Base-by-base conservation (phyloP, 768 basidiomycete species). In the Hygrophorus pudorinus region DNA sequence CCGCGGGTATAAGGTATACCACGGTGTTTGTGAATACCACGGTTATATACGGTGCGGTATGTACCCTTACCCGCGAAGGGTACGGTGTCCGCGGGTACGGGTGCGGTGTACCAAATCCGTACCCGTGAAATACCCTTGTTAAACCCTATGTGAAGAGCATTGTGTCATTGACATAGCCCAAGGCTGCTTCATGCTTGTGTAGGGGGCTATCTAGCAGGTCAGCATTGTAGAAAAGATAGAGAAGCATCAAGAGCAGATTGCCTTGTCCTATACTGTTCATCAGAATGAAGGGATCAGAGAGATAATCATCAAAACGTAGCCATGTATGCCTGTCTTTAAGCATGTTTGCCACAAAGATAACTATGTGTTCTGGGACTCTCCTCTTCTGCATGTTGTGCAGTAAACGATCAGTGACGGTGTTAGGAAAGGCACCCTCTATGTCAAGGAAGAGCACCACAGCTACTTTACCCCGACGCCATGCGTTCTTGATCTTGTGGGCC, bases 391-490 rank as follows among this genome's bases (percentile, higher is more conserved):
- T 50, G 42, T 65, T 61, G 43, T 65, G 60, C 1, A 63, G 32
- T 0, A 72, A 58, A 0, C 47, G 20, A 1, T 61, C 56, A 0
- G 49, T 58, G 11, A 61, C 61, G 0, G 60, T 59, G 45, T 64
- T 71, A 0, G 65, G 71, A 47, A 70, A 73, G 1, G 70, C 66
- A 0, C 62, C 69, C 51, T 69, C 54, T 0, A 73, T 59, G 45
- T 73, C 67, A 0, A 71, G 58, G 53, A 66, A 70, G 0, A 71
- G 59, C 0, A 59, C 52, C 0, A 57, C 58, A 0, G 51, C 65
- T 0, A 71, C 68, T 12, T 65, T 57, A 0, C 49, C 40, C 4
- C 44, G 34, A 0, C 59, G 35, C 70, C 70, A 72, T 0, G 63
- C 61, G 1, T 58, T 53, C 38, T 69, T 65, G 24, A 72, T 56